Base-by-base conservation (phyloP, 2,329 filamentous ascomycete species). In the Claviceps monticola region DNA sequence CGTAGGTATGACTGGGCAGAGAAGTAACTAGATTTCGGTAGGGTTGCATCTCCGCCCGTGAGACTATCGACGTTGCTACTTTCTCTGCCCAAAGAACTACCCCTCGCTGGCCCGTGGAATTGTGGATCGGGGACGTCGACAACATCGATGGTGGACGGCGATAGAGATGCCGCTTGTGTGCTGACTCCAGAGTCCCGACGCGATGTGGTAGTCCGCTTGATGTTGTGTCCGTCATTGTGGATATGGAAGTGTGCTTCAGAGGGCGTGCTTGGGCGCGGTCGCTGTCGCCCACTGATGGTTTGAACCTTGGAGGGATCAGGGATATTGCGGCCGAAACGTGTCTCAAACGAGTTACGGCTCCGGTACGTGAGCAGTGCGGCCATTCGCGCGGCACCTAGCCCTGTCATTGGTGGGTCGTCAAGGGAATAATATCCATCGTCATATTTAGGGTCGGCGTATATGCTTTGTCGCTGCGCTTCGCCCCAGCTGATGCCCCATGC, bases 371-470 rank as follows among this genome's bases (percentile, higher is more conserved):
- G 74, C 39, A 98, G 79, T 1, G 93, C 93, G 53, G 90, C 88
- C 93, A 98, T 98, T 61, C 93, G 88, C 26, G 93, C 93, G 7
- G 93, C 93, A 13, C 90, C 89, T 2, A 98, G 78, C 0, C 93
- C 93, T 1, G 89, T 85, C 0, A 82, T 74, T 0, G 93, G 93
- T 37, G 90, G 90, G 59, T 97, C 88, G 36, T 86, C 78, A 61
- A 93, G 94, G 1, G 81, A 62, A 65, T 97, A 98, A 70, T 96
- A 97, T 45, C 93, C 93, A 62, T 97, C 90, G 56, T 96, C 89
- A 67, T 98, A 98, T 71, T 96, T 97, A 36, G 93, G 93, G 65
- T 98, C 93, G 41, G 88, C 90, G 70, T 97, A 98, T 65, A 98
- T 97, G 75, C 86, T 90, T 69, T 93, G 87, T 49, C 88, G 77